A percentile compares a stretch with the other conserved stretches of the same genome.
phyloP scores from a whole-genome alignment of 352 stramenopile species.

The Pythium phragmiticola region DNA sequence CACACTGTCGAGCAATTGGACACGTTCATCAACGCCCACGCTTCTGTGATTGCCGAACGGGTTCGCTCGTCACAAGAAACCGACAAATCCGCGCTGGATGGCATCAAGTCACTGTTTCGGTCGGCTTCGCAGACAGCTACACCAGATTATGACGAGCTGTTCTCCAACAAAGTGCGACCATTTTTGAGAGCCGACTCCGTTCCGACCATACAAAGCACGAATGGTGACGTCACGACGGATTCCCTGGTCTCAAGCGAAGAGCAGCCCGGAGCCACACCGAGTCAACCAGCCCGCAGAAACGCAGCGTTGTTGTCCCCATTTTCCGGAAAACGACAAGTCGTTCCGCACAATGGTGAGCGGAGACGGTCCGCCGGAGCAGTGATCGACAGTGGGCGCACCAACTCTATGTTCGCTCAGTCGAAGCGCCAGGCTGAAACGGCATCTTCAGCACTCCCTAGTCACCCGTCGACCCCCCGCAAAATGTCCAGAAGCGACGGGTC shows the following conservation, averaged over 20 bases:
- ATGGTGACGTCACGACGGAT: background rate
- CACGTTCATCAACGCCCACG: constrained; percentile 38
- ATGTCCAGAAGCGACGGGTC: background rate
- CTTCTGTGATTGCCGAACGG: constrained; percentile 26
- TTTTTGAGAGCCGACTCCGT: constrained; percentile 12
- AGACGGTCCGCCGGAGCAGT: constrained; percentile 1
- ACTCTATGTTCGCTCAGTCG: no score
- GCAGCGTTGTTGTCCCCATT: background rate
- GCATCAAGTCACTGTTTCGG: constrained; percentile 22
- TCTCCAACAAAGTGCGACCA: constrained; percentile 5
- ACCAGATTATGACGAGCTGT: constrained; percentile 14
- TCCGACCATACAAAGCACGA: no score
- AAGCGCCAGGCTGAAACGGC: background rate
- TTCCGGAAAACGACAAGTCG: constrained; percentile 8
- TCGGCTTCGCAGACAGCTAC: constrained; percentile 1
- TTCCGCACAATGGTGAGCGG: constrained; percentile 1
- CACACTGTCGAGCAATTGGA: constrained; percentile 45
- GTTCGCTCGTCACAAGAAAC: constrained; percentile 14
- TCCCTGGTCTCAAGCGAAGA: background rate
- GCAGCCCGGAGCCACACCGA: background rate
- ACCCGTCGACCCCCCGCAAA: background rate
- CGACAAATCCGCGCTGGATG: constrained; percentile 15
- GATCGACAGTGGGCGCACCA: background rate
- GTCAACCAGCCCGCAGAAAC: background rate
- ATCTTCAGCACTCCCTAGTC: background rate